phyloP scores from a whole-genome alignment of 441 rosid genomes.

The Mallotus repandus region DNA sequence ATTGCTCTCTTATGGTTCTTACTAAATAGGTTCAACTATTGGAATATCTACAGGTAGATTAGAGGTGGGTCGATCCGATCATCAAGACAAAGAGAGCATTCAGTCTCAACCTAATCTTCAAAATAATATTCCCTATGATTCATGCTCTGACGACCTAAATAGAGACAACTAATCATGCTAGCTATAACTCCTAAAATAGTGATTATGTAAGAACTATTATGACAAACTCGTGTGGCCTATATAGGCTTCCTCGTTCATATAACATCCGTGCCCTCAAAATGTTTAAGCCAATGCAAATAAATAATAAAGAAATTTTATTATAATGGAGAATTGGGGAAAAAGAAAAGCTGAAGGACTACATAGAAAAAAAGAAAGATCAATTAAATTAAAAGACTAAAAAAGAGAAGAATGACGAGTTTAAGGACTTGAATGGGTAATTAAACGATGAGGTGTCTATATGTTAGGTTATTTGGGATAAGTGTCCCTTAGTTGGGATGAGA shows the following conservation, averaged over 20 bases:
- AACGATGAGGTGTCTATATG: no score
- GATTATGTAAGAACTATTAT: slow-evolving; percentile 57
- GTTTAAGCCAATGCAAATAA: no score
- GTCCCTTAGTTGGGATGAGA: no score
- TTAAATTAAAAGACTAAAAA: no score
- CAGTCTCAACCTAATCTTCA: slow-evolving; percentile 64
- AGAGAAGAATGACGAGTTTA: no score
- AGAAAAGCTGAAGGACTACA: no score
- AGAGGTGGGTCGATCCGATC: slow-evolving; percentile 44
- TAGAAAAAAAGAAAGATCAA: no score
- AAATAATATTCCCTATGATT: slow-evolving; percentile 53
- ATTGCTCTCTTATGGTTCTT: slow-evolving; percentile 15
- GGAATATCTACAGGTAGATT: slow-evolving; percentile 26
- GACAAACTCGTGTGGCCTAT: slow-evolving; percentile 36
- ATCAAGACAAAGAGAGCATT: slow-evolving; percentile 62
- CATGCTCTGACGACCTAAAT: slow-evolving; percentile 51
- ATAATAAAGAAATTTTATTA: no score
- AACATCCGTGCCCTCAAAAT: no score
- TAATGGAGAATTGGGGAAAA: no score
- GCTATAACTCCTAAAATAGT: slow-evolving; percentile 56
- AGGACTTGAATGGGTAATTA: no score
- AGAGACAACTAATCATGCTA: slow-evolving; percentile 59
- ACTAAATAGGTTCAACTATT: slow-evolving; percentile 28
- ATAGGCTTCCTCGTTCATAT: slow-evolving; percentile 40
- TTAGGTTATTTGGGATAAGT: no score